Conservation (phyloP, 2,329 filamentous ascomycete species). For the Ophiostoma angusticollis region DNA sequence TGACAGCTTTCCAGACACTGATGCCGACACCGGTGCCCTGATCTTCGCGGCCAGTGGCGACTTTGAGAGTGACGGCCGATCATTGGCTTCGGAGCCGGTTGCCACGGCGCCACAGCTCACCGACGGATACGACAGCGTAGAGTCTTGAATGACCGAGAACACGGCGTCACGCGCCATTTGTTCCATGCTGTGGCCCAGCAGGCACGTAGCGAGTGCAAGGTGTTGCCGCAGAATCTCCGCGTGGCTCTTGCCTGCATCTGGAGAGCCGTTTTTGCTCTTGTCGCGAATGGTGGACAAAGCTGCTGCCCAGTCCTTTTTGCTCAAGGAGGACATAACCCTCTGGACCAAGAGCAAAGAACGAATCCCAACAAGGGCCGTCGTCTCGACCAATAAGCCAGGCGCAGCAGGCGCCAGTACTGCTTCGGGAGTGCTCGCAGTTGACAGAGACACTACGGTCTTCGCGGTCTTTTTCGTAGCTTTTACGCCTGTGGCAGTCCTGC, state of each 20-base stretch:
- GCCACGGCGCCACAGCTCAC: conserved; percentile 28
- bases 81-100: conserved; percentile 26
- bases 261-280: not conserved
- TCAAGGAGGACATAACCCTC: conserved; percentile 33
- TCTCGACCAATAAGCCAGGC: conserved; percentile 7
- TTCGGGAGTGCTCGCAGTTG: not conserved
- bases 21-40: conserved; percentile 14
- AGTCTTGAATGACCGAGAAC: conserved; percentile 83
- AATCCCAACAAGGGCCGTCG: conserved; percentile 20
- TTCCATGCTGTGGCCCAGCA: conserved; percentile 55
- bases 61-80: conserved; percentile 24
- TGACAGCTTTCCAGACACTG: conserved; percentile 13
- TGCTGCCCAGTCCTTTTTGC: conserved; percentile 41
- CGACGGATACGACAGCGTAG: conserved; percentile 76
- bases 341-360: conserved; percentile 28
- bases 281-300: conserved; percentile 42
- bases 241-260: not conserved
- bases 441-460: not conserved
- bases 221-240: conserved; percentile 35
- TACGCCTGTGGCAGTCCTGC: conserved; percentile 17
- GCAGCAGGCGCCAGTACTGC: not conserved
- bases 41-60: conserved; percentile 26
- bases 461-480: conserved; percentile 7
- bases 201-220: conserved; percentile 53
- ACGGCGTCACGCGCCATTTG: conserved; percentile 69